Percentiles rank a stretch among this genome's conserved stretches.
These are phyloP conservation scores for Penicillium sp. DNA, from an alignment of 2,329 filamentous ascomycete species.

Conservation along the genomic window DNA sequence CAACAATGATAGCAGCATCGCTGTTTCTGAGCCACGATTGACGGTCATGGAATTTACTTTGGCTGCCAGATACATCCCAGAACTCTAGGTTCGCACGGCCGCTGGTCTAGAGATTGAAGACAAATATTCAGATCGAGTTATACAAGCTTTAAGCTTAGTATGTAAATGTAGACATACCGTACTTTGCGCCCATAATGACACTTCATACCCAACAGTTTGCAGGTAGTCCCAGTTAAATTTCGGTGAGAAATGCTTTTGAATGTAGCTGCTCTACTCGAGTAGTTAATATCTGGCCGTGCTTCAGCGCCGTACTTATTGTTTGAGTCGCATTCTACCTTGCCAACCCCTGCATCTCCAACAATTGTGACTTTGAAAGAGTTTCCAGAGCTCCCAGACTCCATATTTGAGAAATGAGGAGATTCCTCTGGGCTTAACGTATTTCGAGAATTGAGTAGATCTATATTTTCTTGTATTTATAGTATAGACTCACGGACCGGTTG, in stretches of 20 bases:
- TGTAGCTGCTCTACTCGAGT: background rate
- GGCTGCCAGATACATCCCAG: slow-evolving; percentile 1
- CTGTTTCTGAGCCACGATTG: background rate
- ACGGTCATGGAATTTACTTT: background rate
- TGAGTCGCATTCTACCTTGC: slow-evolving; percentile 1
- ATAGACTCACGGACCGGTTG: background rate
- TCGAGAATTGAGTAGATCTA: background rate
- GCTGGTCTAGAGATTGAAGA: background rate
- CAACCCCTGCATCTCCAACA: slow-evolving; percentile 4
- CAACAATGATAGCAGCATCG: slow-evolving; percentile 1
- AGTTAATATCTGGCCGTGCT: background rate
- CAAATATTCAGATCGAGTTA: no score
- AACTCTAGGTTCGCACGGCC: background rate
- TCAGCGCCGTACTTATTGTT: background rate
- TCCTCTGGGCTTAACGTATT: background rate
- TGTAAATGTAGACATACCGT: background rate
- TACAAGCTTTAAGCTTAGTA: background rate
- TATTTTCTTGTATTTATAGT: background rate
- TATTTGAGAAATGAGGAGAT: background rate
- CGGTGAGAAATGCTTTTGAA: slow-evolving; percentile 2
- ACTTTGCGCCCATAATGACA: background rate
- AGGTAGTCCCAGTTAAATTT: background rate
- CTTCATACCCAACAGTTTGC: slow-evolving; percentile 2
- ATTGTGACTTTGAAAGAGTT: background rate
- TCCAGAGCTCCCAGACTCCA: background rate